Base-by-base conservation (phyloP, 441 rosid genomes). In the Macaranga tanarius region DNA sequence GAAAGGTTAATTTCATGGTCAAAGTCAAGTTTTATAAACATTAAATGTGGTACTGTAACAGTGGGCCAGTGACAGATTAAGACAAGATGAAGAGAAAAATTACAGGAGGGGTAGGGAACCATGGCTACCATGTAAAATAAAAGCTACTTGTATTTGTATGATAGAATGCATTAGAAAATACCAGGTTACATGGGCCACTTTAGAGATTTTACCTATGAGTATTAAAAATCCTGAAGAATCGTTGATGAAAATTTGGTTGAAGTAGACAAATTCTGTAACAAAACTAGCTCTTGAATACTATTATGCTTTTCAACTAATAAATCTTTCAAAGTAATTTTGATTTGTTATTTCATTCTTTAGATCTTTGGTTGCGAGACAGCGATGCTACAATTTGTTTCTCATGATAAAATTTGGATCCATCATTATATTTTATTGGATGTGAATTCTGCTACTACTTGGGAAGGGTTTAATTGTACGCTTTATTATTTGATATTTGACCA, bases 401-500 rank as follows among this genome's bases (percentile, higher is more conserved):
- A 15, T 19, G 25, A 20, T 52, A 19, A 31, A 5, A 5, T 16
- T 38, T 40, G 50, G 44, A 20, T 52, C 56, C 56, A 5, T 52
- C 56, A 19, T 52, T 52, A 17, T 52, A 13, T 28, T 62, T 67
- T 61, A 44, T 45, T 55, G 63, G 22, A 48, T 63, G 22, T 62
- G 67, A 60, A 67, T 34, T 5, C 58, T 10, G 42, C 16, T 47
- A 40, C 57, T 57, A 25, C 31, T 59, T 58, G 6, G 50, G 51
- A 17, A 52, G n/a, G 59, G 52, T 65, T 20, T 25, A 4, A 15
- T 44, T 34, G 66, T 70, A 70, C 58, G 11, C 47, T 42, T 42
- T 42, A 42, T 38, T 38, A 38, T n/a, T n/a, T n/a, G n/a, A n/a
- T n/a, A 31, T 23, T 34, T 23, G 62, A 62, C 23, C 45, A 13